Evolutionary conservation across 371 early-diverging fungal genomes (phyloP), one percentile per base, ranked within the genome.

Genomic region (Basidiobolus heterosporus): DNA sequence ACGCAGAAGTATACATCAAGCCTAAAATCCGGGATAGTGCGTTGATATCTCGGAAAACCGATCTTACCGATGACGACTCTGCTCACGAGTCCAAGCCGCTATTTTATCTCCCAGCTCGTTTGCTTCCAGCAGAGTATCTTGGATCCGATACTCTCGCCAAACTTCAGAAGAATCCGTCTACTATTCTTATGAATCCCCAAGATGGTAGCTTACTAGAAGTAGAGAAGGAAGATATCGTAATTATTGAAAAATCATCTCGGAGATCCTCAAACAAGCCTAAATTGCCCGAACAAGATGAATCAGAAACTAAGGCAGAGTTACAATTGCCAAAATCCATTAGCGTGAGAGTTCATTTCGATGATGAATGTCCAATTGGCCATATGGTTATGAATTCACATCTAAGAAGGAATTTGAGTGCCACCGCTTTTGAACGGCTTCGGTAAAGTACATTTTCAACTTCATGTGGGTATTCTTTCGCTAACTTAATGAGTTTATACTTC

Each of bases 1-100:
- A 82, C 46, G 58, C 78, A 1, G 85, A 88, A 59, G 75, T 87
- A 38, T 78, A 84, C 56, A 79, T 87, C 9, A 80, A 82, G 2
- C 85, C 88, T n/a, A 82, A 82, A 62, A 66, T 70, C 20, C 65
- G 70, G 24, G 30, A 30, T 3, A 30, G 30, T 30, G 30, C 30
- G 30, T 30, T 30, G 30, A 30, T 30, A 5, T 30, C 30, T 30
- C 30, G 30, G 3, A 30, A 60, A 56, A 48, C 22, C 18, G 23
- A 19, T 16, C 9, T 13, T 39, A 15, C 21, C 15, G 15, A 46
- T n/a, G 16, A 16, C 4, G 19, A 47, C 40, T 17, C 47, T 3
- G 22, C 22, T 20, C 5, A 3, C 2, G 19, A 22, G 8, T n/a
- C 42, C 19, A 48, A 18, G n/a, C 9, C 13, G 3, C 11, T 22